phyloP scores from a whole-genome alignment of 2,329 filamentous ascomycete genomes.

The Tolypocladium amazonense region DNA sequence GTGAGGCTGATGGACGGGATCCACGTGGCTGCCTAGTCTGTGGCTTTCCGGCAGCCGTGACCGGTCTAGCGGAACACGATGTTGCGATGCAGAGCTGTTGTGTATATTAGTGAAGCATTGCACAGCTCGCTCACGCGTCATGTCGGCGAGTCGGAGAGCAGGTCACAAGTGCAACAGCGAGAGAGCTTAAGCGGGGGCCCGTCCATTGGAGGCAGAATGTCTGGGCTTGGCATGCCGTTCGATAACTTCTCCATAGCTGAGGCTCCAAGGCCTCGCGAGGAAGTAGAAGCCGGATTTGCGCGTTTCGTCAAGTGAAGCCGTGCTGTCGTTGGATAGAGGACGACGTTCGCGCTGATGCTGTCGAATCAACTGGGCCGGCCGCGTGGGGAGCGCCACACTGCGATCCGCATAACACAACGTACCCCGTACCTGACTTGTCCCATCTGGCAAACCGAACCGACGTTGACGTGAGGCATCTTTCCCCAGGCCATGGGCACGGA shows the following conservation, averaged over 20 bases:
- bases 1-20: not conserved
- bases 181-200: not conserved
- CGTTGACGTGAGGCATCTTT: no score
- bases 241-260: not conserved
- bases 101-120: no score
- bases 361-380: no score
- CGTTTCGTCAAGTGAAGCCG: not conserved
- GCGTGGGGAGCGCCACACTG: no score
- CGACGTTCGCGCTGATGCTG: no score
- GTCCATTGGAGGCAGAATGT: no score
- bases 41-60: not conserved
- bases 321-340: not conserved
- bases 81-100: not conserved
- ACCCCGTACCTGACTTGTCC: no score
- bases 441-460: no score
- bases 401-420: no score
- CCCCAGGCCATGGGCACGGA: no score
- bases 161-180: not conserved
- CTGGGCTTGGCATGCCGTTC: not conserved
- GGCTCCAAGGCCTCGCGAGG: not conserved
- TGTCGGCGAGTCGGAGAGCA: not conserved
- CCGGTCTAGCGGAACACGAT: not conserved
- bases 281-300: not conserved
- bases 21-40: not conserved
- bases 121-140: not conserved